phyloP scores from a whole-genome alignment of 352 stramenopile species.

The Pythium guiyangense region DNA sequence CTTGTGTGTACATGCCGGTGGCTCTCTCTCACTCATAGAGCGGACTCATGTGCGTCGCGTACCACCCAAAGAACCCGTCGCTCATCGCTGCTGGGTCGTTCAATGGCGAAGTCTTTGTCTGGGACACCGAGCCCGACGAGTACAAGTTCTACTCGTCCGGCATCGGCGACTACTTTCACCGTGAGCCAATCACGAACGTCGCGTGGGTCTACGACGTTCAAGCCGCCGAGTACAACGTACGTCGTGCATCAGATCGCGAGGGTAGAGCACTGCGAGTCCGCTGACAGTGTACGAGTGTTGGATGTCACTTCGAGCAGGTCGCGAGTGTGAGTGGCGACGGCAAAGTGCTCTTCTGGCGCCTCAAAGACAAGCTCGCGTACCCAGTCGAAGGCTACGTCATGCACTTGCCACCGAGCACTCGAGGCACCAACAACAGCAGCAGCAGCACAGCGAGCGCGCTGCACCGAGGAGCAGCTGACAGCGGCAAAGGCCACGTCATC shows the following conservation, averaged over 20 bases:
- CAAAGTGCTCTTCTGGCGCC: constrained; percentile 82
- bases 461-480: background rate
- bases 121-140: constrained; percentile 66
- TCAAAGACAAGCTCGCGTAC: constrained; percentile 84
- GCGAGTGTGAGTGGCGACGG: constrained; percentile 79
- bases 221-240: constrained; percentile 64
- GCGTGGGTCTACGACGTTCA: constrained; percentile 76
- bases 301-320: constrained; percentile 20
- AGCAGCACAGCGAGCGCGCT: background rate
- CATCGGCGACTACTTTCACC: constrained; percentile 89
- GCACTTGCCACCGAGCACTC: constrained; percentile 24
- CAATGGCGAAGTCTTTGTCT: constrained; percentile 84
- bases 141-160: constrained; percentile 63
- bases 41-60: constrained; percentile 85
- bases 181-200: constrained; percentile 81
- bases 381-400: constrained; percentile 87
- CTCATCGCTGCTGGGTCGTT: constrained; percentile 83
- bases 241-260: background rate
- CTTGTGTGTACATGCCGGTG: background rate
- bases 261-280: background rate
- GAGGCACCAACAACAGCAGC: constrained; percentile 9
- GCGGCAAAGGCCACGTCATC: constrained; percentile 23
- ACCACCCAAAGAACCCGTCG: constrained; percentile 78
- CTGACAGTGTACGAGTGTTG: background rate
- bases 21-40: constrained; percentile 24